A percentile compares a stretch with the other conserved stretches of the same genome.
These are phyloP conservation scores for Anthracocystis setariae DNA, from an alignment of 1,284 basidiomycete species.

Conservation along the genomic window DNA sequence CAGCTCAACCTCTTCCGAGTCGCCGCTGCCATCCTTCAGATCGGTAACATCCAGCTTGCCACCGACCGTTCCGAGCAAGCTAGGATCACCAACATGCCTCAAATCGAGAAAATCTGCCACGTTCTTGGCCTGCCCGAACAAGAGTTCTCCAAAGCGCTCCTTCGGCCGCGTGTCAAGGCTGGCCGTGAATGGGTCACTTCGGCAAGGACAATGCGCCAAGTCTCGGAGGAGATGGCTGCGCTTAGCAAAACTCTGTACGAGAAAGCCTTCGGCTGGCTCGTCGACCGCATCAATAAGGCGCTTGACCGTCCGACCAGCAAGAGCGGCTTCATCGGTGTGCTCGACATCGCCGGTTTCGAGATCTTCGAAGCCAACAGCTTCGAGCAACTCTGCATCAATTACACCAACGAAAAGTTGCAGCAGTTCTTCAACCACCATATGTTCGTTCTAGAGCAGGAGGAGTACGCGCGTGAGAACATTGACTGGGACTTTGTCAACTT, in stretches of 20 bases:
- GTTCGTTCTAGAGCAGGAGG: slow-evolving; percentile 99
- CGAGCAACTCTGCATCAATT: slow-evolving; percentile 98
- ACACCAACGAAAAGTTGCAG: slow-evolving; percentile 77
- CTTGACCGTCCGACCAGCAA: slow-evolving; percentile 88
- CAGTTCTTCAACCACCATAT: slow-evolving; percentile 88
- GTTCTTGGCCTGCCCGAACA: slow-evolving; percentile 88
- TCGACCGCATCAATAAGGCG: slow-evolving; percentile 93
- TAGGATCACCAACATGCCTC: slow-evolving; percentile 72
- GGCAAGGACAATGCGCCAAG: slow-evolving; percentile 89
- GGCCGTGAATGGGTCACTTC: slow-evolving; percentile 98
- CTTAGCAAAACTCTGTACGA: slow-evolving; percentile 97
- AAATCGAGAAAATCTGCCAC: slow-evolving; percentile 85
- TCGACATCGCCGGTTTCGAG: slow-evolving; percentile 99
- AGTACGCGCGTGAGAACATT: slow-evolving; percentile 95
- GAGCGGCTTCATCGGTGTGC: slow-evolving; percentile 95
- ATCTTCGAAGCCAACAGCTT: slow-evolving; percentile 78
- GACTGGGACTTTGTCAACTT: slow-evolving; percentile 99
- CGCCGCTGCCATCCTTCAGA: slow-evolving; percentile 90
- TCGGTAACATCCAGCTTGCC: slow-evolving; percentile 89
- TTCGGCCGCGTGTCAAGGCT: slow-evolving; percentile 80
- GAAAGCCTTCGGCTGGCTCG: slow-evolving; percentile 91
- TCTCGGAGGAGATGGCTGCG: slow-evolving; percentile 88
- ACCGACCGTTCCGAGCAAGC: slow-evolving; percentile 88
- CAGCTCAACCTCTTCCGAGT: slow-evolving; percentile 94
- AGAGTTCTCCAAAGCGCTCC: slow-evolving; percentile 82